phyloP scores from a whole-genome alignment of 495 filamentous ascomycete genomes.

The Lasiosphaeria ovina region DNA sequence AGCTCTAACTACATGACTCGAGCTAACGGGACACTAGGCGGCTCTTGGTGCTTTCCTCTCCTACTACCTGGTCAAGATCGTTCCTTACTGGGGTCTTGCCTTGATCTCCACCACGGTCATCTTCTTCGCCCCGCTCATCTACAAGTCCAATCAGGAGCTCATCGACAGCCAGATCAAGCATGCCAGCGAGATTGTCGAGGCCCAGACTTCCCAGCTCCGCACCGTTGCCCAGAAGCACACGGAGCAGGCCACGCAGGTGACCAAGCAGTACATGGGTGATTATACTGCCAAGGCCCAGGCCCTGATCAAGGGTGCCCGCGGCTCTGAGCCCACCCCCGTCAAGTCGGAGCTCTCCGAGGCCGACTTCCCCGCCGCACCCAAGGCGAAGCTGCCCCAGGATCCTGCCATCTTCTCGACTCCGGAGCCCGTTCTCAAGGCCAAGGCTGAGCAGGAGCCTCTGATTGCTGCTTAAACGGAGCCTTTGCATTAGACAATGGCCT shows the following conservation, averaged over 20 bases:
- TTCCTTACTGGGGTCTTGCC: conserved; percentile 89
- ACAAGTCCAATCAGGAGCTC: conserved; percentile 87
- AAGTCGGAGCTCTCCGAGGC: conserved; percentile 40
- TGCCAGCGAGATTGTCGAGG: conserved; percentile 65
- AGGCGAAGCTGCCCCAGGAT: conserved; percentile 23
- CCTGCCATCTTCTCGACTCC: conserved; percentile 39
- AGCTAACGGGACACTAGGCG: conserved; percentile 12
- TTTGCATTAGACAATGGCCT: conserved; percentile 9
- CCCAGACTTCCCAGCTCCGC: conserved; percentile 79
- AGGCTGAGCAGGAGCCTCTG: conserved; percentile 40
- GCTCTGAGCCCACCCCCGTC: conserved; percentile 41
- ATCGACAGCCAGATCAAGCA: conserved; percentile 83
- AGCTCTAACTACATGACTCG: conserved; percentile 11
- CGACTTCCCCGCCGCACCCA: conserved; percentile 65
- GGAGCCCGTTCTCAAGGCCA: conserved; percentile 13
- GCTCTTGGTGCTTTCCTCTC: conserved; percentile 70
- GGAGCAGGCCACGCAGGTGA: conserved; percentile 66
- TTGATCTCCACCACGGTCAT: conserved; percentile 70
- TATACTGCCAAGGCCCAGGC: conserved; percentile 83
- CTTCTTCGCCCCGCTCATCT: conserved; percentile 87
- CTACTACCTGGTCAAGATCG: conserved; percentile 90
- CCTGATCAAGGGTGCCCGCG: conserved; percentile 51
- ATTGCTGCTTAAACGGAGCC: conserved; percentile 28
- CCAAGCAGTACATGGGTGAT: conserved; percentile 79
- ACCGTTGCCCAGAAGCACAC: conserved; percentile 81